phyloP scores from a whole-genome alignment of 495 filamentous ascomycete genomes.

The Neurospora cerealis region DNA sequence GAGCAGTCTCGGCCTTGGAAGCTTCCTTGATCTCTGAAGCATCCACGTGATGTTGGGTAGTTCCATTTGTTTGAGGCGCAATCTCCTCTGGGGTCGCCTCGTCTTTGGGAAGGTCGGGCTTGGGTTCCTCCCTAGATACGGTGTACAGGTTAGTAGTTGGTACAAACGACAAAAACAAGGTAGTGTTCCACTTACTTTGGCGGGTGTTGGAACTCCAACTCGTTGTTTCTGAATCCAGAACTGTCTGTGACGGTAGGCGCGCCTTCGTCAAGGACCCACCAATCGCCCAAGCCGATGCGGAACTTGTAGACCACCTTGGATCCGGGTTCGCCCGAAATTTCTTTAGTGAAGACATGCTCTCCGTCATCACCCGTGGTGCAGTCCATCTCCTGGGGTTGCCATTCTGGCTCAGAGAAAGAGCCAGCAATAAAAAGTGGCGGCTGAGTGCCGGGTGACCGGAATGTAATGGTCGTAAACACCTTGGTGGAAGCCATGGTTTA shows the following conservation, averaged over 20 bases:
- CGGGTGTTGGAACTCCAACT: conserved; percentile 30
- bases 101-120: neutral
- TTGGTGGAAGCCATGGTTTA: conserved; percentile 28
- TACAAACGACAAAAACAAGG: neutral
- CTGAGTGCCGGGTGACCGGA: conserved; percentile 42
- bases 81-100: neutral
- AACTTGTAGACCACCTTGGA: conserved; percentile 61
- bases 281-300: conserved; percentile 49
- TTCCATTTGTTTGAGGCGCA: neutral
- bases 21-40: neutral
- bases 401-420: conserved; percentile 53
- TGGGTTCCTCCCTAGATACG: neutral
- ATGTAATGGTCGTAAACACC: conserved; percentile 44
- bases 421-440: conserved; percentile 58
- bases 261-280: conserved; percentile 54
- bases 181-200: conserved; percentile 3
- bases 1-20: neutral
- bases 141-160: neutral
- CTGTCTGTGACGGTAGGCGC: conserved; percentile 44
- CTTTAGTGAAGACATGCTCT: conserved; percentile 34
- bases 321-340: conserved; percentile 34
- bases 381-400: conserved; percentile 52
- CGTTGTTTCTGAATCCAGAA: conserved; percentile 49
- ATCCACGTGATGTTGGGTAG: neutral
- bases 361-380: conserved; percentile 31